Base-by-base conservation (phyloP, 192 early-diverging fungal genomes). In the Coemansia sp. region DNA sequence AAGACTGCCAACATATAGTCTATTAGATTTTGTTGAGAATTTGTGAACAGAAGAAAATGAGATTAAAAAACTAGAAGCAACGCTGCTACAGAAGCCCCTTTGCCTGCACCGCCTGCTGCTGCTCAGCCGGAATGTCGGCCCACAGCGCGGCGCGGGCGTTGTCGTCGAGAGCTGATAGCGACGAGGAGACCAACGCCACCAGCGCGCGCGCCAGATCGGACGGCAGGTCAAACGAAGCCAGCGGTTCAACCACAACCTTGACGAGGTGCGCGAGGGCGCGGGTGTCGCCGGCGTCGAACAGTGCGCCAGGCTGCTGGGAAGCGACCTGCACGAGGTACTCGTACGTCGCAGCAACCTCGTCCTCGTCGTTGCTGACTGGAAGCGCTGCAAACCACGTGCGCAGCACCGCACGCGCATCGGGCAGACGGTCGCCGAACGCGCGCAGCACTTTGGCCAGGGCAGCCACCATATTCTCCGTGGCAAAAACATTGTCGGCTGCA, bases 391-490 rank as follows among this genome's bases (percentile, higher is more conserved):
- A 83, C 96, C 96, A 99, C 10, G 82, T 71, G 44, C 82, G 81
- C 57, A 91, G 62, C 28, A 91, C 85, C 7, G 68, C 55, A 28
- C 86, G 82, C 16, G 86, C 69, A 51, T 91, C 87, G 12, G 89
- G 76, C 61, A 89, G 80, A 62, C 76, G 71, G 44, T 58, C 68
- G 5, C 51, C 64, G 67, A 86, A 87, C 64, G 83, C 90, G 49
- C 88, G 85, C 65, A 88, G 83, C 52, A 96, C 91, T 83, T 97
- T 98, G 58, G 90, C 90, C 38, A 98, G 69, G 5, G 96, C 94
- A n/a, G 93, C 84, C 18, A 97, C 83, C 16, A 89, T 89, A 65
- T 98, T 99, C 77, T 99, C 97, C 0, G 93, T 95, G 6, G 92
- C 94, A 69, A 88, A 86, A 9, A 95, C 67, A 60, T 92, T 94